Evolutionary conservation across 106 monocot genomes (phyloP), one percentile per base, ranked within the genome.

Genomic region (Acanthochlamys bracteata): DNA sequence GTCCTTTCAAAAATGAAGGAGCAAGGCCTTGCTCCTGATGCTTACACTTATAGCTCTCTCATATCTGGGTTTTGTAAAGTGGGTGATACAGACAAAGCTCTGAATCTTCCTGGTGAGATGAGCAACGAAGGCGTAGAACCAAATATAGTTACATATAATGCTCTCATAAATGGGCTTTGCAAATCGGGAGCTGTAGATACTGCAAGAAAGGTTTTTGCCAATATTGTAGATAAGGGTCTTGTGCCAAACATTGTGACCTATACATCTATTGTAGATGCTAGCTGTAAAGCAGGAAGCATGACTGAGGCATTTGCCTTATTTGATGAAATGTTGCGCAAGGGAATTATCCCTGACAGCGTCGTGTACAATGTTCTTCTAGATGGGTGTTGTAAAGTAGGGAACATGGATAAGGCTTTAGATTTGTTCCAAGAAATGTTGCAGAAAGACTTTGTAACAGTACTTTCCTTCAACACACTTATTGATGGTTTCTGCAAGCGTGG

Each of bases 131-230:
- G 86, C 24, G 49, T 93, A 66, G 66, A 78, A 21, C 93, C 89
- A 72, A 83, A 61, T 68, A 78, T 93, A 52, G 66, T 89, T 12
- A 86, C 74, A 7, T 86, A 86, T 59, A 93, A 93, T 81, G 52
- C 72, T 54, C 49, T 93, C 24, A 72, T 93, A 26, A 81, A 85
- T 75, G 93, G 93, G 6, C 27, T 81, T 69, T 80, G 72, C 69
- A 93, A 79, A 64, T 70, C 74, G 10, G 83, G 86, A 61, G 54
- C 83, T 72, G 17, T 89, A 53, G 63, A 83, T 10, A 57, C 73
- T 76, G 83, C 89, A 7, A 69, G 57, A 64, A 68, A 63, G 19
- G 54, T 76, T 47, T 93, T 93, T 69, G 51, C 55, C 43, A 40
- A 24, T 42, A 72, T 84, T 39, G 20, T 41, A 46, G 66, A 68